Evolutionary conservation across 805 yeast species (phyloP).

Genomic region (Starmerella stellata): DNA sequence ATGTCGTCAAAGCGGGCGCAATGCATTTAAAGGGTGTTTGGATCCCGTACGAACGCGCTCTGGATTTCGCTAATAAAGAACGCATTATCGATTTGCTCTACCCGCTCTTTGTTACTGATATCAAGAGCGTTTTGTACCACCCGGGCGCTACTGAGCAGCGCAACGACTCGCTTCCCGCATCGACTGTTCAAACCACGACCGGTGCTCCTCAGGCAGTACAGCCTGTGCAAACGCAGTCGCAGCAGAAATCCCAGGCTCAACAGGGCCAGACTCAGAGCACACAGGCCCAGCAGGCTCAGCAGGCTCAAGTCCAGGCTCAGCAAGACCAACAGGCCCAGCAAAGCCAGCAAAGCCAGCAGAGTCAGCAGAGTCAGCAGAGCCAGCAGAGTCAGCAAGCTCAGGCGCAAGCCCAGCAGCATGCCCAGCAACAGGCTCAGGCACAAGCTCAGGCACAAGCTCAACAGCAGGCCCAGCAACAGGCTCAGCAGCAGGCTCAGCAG

Average conservation of each 20-base stretch:
- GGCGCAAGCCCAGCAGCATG: slow-evolving; percentile 2
- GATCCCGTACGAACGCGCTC: slow-evolving; percentile 74
- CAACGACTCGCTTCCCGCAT: background rate
- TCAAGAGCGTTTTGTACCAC: slow-evolving; percentile 30
- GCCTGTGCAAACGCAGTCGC: background rate
- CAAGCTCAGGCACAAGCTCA: slow-evolving; percentile 1
- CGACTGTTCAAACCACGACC: background rate
- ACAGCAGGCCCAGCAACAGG: slow-evolving; percentile 1
- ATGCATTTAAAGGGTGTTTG: slow-evolving; percentile 82
- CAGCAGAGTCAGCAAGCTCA: slow-evolving; percentile 12
- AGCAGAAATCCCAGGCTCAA: background rate
- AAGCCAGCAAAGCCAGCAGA: slow-evolving; percentile 10
- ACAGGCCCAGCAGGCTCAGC: slow-evolving; percentile 4
- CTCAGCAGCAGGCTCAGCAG: slow-evolving; percentile 4
- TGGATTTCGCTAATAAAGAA: slow-evolving; percentile 64
- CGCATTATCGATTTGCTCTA: slow-evolving; percentile 49
- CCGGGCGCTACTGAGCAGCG: slow-evolving; percentile 9
- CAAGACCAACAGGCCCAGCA: slow-evolving; percentile 12
- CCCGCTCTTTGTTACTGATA: slow-evolving; percentile 58
- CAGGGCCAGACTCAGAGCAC: slow-evolving; percentile 2
- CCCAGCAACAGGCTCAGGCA: slow-evolving; percentile 2
- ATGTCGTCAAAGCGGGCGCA: slow-evolving; percentile 70
- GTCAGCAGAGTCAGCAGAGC: slow-evolving; percentile 3
- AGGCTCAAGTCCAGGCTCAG: slow-evolving; percentile 6
- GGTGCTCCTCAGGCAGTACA: slow-evolving; percentile 2